Percentiles rank a stretch among this genome's conserved stretches.
Evolutionary conservation across 176 grass and related monocot genomes (phyloP).

Genomic region (Lolium multiflorum): DNA sequence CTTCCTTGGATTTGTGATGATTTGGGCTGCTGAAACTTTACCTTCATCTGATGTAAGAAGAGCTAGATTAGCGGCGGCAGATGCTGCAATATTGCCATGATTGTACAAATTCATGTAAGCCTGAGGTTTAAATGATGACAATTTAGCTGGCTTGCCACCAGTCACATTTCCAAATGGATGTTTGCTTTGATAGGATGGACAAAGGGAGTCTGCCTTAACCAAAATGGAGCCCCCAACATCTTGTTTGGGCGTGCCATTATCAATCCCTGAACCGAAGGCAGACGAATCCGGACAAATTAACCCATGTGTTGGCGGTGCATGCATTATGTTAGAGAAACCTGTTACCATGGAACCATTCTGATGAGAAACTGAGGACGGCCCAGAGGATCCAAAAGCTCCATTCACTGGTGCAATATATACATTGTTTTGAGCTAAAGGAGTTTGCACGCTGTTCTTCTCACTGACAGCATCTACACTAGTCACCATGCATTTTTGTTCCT

Average conservation of each 20-base stretch:
- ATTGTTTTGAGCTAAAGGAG: slow-evolving; percentile 32
- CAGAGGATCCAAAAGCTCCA: slow-evolving; percentile 29
- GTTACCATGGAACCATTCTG: slow-evolving; percentile 45
- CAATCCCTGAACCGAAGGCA: slow-evolving; percentile 40
- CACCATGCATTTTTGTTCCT: slow-evolving; percentile 42
- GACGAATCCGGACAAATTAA: slow-evolving; percentile 39
- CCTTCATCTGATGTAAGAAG: slow-evolving; percentile 87
- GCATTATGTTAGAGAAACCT: slow-evolving; percentile 36
- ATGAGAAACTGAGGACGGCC: slow-evolving; percentile 42
- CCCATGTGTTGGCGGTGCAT: slow-evolving; percentile 38
- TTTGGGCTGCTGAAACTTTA: slow-evolving; percentile 59
- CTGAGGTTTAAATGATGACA: slow-evolving; percentile 74
- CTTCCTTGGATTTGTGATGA: slow-evolving; percentile 65
- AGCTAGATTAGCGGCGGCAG: slow-evolving; percentile 81
- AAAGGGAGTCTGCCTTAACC: slow-evolving; percentile 33
- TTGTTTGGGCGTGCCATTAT: slow-evolving; percentile 43
- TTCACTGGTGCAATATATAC: slow-evolving; percentile 30
- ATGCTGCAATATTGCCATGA: slow-evolving; percentile 89
- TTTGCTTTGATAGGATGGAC: slow-evolving; percentile 46
- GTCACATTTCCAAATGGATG: slow-evolving; percentile 45
- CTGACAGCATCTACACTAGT: slow-evolving; percentile 25
- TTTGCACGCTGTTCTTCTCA: slow-evolving; percentile 47
- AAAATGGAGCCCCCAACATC: slow-evolving; percentile 42
- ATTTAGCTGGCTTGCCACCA: slow-evolving; percentile 45
- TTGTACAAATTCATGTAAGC: slow-evolving; percentile 91